phyloP scores from a whole-genome alignment of 371 early-diverging fungal genomes.

The Racocetra persica region DNA sequence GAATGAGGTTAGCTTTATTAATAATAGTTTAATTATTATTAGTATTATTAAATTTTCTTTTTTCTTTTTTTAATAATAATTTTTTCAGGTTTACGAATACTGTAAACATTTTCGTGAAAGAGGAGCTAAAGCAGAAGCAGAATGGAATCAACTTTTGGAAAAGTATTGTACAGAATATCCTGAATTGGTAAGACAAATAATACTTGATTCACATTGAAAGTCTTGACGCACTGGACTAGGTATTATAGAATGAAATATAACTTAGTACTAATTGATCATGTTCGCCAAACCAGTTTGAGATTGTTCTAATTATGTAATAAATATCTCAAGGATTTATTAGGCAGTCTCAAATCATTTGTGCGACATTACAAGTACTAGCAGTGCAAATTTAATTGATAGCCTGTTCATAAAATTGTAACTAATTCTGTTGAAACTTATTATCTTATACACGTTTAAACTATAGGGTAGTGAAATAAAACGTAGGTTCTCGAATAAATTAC shows the following conservation, averaged over 20 bases:
- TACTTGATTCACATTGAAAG: too few species aligned
- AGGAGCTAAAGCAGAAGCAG: constrained; percentile 67
- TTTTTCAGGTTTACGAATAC: constrained; percentile 58
- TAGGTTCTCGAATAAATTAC: constrained; percentile 77
- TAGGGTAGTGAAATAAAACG: constrained; percentile 80
- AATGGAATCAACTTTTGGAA: constrained; percentile 80
- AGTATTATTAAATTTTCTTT: background rate
- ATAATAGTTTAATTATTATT: background rate
- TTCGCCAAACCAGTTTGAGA: too few species aligned
- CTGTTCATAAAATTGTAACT: background rate
- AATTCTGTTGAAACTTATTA: background rate
- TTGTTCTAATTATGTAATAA: too few species aligned
- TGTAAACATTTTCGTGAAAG: constrained; percentile 67
- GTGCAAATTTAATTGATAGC: background rate
- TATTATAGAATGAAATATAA: too few species aligned
- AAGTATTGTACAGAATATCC: constrained; percentile 73
- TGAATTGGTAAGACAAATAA: constrained; percentile 49
- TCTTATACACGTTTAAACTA: background rate
- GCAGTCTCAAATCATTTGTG: too few species aligned
- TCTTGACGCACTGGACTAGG: too few species aligned
- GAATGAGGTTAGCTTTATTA: constrained; percentile 50
- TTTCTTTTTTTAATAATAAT: background rate
- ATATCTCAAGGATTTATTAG: too few species aligned
- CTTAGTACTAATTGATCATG: too few species aligned
- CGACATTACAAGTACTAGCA: background rate